These are phyloP conservation scores for Sanghuangporus sanghuang DNA, from an alignment of 1,284 basidiomycete species.

Conservation along the genomic window DNA sequence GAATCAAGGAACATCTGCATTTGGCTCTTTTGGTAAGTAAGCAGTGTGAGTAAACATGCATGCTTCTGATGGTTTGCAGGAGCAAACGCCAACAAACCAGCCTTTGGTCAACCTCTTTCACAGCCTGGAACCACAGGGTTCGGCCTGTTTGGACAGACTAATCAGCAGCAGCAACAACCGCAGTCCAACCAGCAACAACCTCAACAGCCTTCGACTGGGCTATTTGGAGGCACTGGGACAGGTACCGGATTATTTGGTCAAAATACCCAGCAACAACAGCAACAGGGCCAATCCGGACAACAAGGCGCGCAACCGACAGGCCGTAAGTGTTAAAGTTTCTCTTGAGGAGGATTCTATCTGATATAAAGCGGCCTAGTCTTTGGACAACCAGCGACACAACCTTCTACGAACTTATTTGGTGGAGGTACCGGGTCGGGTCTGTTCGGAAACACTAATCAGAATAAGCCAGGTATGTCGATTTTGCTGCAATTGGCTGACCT, in stretches of 20 bases:
- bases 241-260: conserved; percentile 27
- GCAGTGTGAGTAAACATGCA: background rate
- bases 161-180: conserved; percentile 26
- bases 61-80: background rate
- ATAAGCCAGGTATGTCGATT: conserved; percentile 19
- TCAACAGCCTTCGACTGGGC: conserved; percentile 15
- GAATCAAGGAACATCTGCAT: conserved; percentile 13
- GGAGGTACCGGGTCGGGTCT: conserved; percentile 31
- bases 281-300: conserved; percentile 27
- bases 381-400: conserved; percentile 24
- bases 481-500: background rate
- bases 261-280: conserved; percentile 27
- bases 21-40: conserved; percentile 20
- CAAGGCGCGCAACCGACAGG: conserved; percentile 29
- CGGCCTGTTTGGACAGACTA: conserved; percentile 30
- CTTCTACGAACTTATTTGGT: conserved; percentile 21
- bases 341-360: background rate
- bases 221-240: conserved; percentile 21
- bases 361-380: conserved; percentile 18
- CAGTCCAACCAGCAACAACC: conserved; percentile 14
- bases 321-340: conserved; percentile 22
- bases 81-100: conserved; percentile 17
- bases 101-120: conserved; percentile 21
- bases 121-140: conserved; percentile 20
- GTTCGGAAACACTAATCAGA: conserved; percentile 33